A percentile compares a stretch with the other conserved stretches of the same genome.
Evolutionary conservation across 1,139 yeast species (phyloP).

Genomic region (Suhomyces choctaworum): DNA sequence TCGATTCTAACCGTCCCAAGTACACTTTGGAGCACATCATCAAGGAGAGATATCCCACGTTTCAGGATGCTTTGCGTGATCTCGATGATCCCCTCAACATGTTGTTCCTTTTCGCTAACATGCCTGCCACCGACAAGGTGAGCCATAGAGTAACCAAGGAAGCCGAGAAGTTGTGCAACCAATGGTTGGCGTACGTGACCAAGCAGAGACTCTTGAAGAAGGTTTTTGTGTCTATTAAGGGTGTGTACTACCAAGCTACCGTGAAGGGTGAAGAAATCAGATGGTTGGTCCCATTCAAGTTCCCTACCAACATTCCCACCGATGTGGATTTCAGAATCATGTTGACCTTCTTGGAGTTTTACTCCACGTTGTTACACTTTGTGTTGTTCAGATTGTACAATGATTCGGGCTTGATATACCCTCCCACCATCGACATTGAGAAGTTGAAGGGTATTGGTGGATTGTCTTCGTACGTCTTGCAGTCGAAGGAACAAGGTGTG

Average conservation of each 20-base stretch:
- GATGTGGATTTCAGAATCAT: constrained; percentile 96
- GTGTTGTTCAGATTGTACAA: constrained; percentile 81
- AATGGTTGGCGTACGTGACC: constrained; percentile 94
- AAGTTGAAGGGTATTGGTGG: constrained; percentile 89
- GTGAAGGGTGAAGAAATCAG: constrained; percentile 89
- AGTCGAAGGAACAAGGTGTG: constrained; percentile 39
- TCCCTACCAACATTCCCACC: constrained; percentile 91
- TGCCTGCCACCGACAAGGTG: constrained; percentile 91
- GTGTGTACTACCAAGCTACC: constrained; percentile 91
- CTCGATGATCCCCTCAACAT: constrained; percentile 93
- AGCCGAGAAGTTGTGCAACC: constrained; percentile 84
- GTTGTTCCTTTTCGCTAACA: constrained; percentile 88
- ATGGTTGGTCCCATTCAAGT: constrained; percentile 97
- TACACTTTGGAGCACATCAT: constrained; percentile 88
- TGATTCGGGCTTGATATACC: constrained; percentile 83
- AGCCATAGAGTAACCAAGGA: constrained; percentile 78
- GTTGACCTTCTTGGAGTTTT: constrained; percentile 95
- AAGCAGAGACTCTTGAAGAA: constrained; percentile 79
- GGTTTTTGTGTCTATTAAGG: constrained; percentile 95
- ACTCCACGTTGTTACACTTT: constrained; percentile 87
- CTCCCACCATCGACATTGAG: constrained; percentile 77
- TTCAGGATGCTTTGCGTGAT: constrained; percentile 88
- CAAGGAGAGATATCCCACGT: constrained; percentile 94
- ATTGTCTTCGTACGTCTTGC: constrained; percentile 73
- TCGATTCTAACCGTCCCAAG: constrained; percentile 78